These are phyloP conservation scores for Vachellia collinsii DNA, from an alignment of 306 rosid genomes.

Conservation along the genomic window DNA sequence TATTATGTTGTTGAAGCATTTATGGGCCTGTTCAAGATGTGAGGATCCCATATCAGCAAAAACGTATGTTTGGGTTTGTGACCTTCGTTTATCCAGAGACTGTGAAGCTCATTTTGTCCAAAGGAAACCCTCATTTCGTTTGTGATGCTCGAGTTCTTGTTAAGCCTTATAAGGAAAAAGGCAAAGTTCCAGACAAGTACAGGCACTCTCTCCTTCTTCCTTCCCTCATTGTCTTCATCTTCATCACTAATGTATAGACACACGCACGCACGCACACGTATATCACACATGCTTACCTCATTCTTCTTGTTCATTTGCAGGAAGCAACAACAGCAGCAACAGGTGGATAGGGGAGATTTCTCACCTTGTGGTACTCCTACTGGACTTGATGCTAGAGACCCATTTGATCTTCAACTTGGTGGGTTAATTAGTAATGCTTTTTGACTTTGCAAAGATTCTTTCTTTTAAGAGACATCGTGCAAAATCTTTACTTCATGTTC, in stretches of 20 bases:
- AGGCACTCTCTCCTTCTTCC: constrained; percentile 49
- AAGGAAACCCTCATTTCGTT: constrained; percentile 97
- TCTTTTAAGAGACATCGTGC: neutral
- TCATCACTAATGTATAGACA: neutral
- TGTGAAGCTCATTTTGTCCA: constrained; percentile 85
- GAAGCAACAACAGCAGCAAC: constrained; percentile 71
- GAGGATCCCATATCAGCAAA: constrained; percentile 98
- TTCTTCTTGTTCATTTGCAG: constrained; percentile 49
- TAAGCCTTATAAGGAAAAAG: constrained; percentile 99
- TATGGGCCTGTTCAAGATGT: constrained; percentile 99
- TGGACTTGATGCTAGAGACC: constrained; percentile 81
- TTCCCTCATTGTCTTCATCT: neutral
- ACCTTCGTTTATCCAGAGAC: constrained; percentile 93
- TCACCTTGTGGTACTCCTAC: constrained; percentile 96
- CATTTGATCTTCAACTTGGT: constrained; percentile 87
- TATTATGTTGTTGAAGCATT: constrained; percentile 54
- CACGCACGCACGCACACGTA: neutral
- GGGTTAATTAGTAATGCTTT: constrained; percentile 14
- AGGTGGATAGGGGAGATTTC: constrained; percentile 83
- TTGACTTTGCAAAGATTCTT: neutral
- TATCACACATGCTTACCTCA: constrained; percentile 3
- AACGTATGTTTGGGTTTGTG: constrained; percentile 96
- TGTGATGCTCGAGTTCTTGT: constrained; percentile 98
- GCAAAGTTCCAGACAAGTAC: constrained; percentile 97
- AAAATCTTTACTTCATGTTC: neutral